Evolutionary conservation across 2,329 filamentous ascomycete genomes (phyloP), one percentile per base, ranked within the genome.

Genomic region (Calonectria ilicicola): DNA sequence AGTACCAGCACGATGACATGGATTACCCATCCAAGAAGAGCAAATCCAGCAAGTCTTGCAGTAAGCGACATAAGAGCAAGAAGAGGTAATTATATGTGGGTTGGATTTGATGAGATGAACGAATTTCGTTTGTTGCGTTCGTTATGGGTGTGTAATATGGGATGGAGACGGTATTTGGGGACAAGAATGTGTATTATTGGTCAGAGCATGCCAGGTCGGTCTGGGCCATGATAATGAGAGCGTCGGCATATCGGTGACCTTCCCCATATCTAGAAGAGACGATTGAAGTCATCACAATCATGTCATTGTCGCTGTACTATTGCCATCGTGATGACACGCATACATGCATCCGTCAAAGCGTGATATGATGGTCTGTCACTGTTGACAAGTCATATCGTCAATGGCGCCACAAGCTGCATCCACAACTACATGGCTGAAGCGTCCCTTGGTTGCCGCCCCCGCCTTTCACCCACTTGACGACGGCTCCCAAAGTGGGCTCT

Each of bases 1-100:
- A 76, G 44, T 83, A 82, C 69, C 79, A 76, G 32, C 76, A 81
- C 32, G 81, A 79, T 49, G 80, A 79, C 49, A 60, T 83, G 47
- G 81, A 83, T 42, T 80, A 81, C 60, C 74, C 78, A 29, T 76
- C 79, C 40, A 80, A 74, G 70, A 80, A 79, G 72, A 60, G 75
- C 49, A 78, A 80, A 74, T 75, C 77, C 14, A 74, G 75, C 66
- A 81, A 82, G 74, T 23, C 53, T 7, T 15, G 29, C 32, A 38
- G 53, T 27, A 81, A 78, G 64, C 70, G 77, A 12, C 75, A 76
- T 70, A 81, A 80, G 70, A 74, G 72, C 8, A 80, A 79, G 65
- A 47, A 65, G 64, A 73, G 77, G 44, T 74, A 68, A 72, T 53
- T 35, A 42, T 69, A 35, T 35, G 51, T 47, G 32, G 17, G 44